These are phyloP conservation scores for Sporothrix inflata DNA, from an alignment of 2,329 filamentous ascomycete species.

Conservation along the genomic window DNA sequence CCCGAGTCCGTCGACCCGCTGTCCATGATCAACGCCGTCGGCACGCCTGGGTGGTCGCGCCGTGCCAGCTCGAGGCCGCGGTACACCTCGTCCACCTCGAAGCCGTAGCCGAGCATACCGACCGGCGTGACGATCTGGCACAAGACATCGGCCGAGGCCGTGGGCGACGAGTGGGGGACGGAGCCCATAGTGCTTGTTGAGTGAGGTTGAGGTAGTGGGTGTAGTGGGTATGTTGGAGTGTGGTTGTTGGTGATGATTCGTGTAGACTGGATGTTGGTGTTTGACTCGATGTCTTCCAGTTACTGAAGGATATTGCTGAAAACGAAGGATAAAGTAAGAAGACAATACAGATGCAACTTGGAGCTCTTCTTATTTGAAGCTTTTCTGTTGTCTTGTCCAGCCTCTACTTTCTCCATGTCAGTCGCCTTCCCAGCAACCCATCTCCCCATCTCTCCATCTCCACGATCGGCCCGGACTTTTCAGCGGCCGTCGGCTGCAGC, in stretches of 20 bases:
- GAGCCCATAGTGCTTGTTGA: constrained; percentile 1
- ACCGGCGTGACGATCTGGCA: constrained; percentile 37
- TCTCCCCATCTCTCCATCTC: background rate
- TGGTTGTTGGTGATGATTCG: background rate
- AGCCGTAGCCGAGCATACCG: constrained; percentile 38
- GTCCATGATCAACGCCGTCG: constrained; percentile 36
- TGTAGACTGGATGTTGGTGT: background rate
- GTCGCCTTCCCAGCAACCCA: background rate
- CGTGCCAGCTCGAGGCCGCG: constrained; percentile 30
- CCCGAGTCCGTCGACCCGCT: constrained; percentile 38
- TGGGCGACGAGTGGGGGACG: background rate
- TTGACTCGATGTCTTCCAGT: background rate
- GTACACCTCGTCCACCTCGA: constrained; percentile 35
- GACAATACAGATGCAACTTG: background rate
- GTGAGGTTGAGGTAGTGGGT: background rate
- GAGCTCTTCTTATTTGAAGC: background rate
- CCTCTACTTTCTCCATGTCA: background rate
- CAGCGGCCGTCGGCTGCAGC: background rate
- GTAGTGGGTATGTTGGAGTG: background rate
- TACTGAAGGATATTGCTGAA: too few species aligned
- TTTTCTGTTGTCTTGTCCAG: background rate
- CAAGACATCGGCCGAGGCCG: background rate
- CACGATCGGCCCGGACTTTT: constrained; percentile 3
- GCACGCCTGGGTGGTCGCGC: constrained; percentile 26
- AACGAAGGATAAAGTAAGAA: background rate